Evolutionary conservation across 2,329 filamentous ascomycete species (phyloP), one percentile per base, ranked within the genome.

Genomic region (Penicillium sp.): DNA sequence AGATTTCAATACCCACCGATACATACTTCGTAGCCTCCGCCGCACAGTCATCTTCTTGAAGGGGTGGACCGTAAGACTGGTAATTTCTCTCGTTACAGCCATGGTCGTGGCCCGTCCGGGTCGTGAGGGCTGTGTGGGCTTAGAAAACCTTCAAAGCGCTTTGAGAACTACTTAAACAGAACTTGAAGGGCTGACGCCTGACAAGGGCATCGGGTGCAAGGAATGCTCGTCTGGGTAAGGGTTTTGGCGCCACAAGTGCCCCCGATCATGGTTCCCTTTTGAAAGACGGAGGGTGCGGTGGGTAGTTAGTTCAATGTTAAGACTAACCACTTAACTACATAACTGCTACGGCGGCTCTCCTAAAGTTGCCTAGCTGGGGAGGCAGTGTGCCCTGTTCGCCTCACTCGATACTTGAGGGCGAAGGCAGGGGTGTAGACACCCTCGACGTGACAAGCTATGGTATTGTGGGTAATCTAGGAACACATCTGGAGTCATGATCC

Each of bases 331-430:
- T 15, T 1, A 38, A 14, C 1, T 10, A 14, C 7, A 28, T 47
- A 15, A 47, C 22, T 31, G 28, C 43, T 6, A n/a, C 15, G 45
- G 45, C 45, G 45, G 45, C 28, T 49, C 28, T 35, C 45, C 28
- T 49, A 35, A 35, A 49, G n/a, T 49, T 48, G 25, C 45, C 28
- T 49, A 49, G 45, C 45, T 35, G 28, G 45, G 45, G 28, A 49
- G 45, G n/a, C 28, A 35, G 45, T 34, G 45, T 35, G 45, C 45
- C 45, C 45, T 35, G 45, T 35, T 49, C 31, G 45, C 45, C 45
- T 49, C 45, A 7, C n/a, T 49, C 25, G 15, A 17, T 4, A 25
- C 25, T 25, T 25, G 22, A 47, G 20, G 7, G 14, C 5, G 17
- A 28, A 7, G 42, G 20, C n/a, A n/a, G 22, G 28, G 15, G 11